A percentile compares a stretch with the other conserved stretches of the same genome.
Evolutionary conservation across 208 protist species (phyloP).

Genomic region (Trypanosoma vivax): DNA sequence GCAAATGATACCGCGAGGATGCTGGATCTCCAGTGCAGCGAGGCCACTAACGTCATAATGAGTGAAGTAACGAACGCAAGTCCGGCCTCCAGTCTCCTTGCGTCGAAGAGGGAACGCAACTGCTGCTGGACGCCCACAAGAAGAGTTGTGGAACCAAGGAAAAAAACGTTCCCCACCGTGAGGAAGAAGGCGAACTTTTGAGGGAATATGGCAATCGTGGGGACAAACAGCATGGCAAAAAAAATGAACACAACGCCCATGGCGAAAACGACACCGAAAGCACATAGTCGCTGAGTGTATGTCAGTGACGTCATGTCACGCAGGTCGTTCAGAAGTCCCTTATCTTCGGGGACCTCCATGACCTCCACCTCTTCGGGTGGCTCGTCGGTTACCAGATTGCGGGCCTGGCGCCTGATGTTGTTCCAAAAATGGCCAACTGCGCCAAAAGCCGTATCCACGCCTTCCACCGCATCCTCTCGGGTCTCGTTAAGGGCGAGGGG

Average conservation of each 20-base stretch:
- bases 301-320: conserved; percentile 71
- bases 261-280: conserved; percentile 73
- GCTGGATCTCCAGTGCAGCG: conserved; percentile 51
- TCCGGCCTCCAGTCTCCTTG: conserved; percentile 66
- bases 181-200: conserved; percentile 91
- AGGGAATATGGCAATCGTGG: conserved; percentile 53
- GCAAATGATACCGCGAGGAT: conserved; percentile 57
- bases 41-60: conserved; percentile 60
- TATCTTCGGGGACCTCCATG: conserved; percentile 45
- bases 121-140: conserved; percentile 75
- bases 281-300: conserved; percentile 72
- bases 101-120: conserved; percentile 72
- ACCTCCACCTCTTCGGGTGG: conserved; percentile 41
- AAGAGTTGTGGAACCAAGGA: conserved; percentile 78
- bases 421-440: conserved; percentile 35
- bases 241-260: conserved; percentile 82
- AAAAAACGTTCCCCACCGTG: conserved; percentile 83
- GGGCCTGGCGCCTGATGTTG: conserved; percentile 37
- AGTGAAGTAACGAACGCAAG: conserved; percentile 64
- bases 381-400: conserved; percentile 43
- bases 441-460: conserved; percentile 1
- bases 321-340: conserved; percentile 35
- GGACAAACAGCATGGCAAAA: conserved; percentile 48
- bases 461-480: conserved; percentile 6
- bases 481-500: too few relatives aligned